These are phyloP conservation scores for Penicillium italicum DNA, from an alignment of 2,329 filamentous ascomycete genomes.

Conservation along the genomic window DNA sequence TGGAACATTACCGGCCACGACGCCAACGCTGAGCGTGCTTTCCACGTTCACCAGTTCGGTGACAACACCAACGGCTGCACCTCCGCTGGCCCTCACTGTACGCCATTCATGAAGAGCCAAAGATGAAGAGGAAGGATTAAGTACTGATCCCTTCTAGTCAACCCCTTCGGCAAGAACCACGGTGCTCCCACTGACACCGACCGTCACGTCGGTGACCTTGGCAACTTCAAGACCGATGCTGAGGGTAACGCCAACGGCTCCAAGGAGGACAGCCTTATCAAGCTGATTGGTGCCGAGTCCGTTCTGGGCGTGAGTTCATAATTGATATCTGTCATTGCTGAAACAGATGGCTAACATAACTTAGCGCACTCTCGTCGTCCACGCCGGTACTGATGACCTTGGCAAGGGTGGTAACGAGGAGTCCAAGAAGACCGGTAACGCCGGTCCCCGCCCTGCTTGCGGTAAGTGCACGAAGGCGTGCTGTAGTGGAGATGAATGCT, in stretches of 20 bases:
- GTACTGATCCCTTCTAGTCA: constrained; percentile 59
- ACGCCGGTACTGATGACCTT: constrained; percentile 93
- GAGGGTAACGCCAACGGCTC: constrained; percentile 86
- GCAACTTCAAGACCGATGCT: constrained; percentile 92
- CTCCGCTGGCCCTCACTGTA: constrained; percentile 95
- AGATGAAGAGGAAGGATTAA: background rate
- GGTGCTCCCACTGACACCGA: constrained; percentile 76
- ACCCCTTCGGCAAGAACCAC: constrained; percentile 89
- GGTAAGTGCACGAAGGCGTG: constrained; percentile 54
- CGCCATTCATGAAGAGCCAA: constrained; percentile 36
- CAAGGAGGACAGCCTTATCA: constrained; percentile 75
- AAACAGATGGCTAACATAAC: constrained; percentile 13
- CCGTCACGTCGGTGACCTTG: constrained; percentile 95
- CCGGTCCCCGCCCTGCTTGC: constrained; percentile 87
- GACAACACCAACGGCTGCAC: constrained; percentile 99
- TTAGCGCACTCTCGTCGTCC: constrained; percentile 89
- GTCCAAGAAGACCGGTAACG: constrained; percentile 98
- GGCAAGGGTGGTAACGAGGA: constrained; percentile 89
- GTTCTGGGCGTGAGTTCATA: constrained; percentile 72
- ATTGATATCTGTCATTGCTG: background rate
- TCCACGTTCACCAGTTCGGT: constrained; percentile 98
- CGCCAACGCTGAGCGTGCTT: constrained; percentile 90
- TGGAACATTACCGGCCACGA: constrained; percentile 94
- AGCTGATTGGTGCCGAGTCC: constrained; percentile 94
- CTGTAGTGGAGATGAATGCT: constrained; percentile 8